These are phyloP conservation scores for Pyrenophora seminiperda DNA, from an alignment of 2,329 filamentous ascomycete species.

Conservation along the genomic window DNA sequence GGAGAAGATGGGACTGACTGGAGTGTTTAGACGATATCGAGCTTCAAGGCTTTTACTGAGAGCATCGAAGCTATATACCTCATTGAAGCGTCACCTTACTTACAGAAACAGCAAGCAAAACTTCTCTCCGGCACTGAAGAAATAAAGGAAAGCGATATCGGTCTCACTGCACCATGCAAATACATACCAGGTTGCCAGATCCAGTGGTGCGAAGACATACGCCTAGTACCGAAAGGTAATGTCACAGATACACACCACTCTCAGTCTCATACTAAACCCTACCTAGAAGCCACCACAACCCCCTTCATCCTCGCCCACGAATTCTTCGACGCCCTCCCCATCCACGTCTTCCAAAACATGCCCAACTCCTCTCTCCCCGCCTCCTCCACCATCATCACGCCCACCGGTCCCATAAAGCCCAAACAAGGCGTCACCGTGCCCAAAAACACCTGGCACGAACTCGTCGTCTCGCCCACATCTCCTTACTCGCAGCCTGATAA, in stretches of 20 bases:
- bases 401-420: constrained; percentile 55
- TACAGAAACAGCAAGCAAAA: constrained; percentile 77
- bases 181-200: constrained; percentile 72
- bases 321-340: constrained; percentile 97
- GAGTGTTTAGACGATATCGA: constrained; percentile 73
- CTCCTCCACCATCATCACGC: constrained; percentile 53
- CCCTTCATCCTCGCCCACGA: constrained; percentile 97
- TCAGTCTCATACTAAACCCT: constrained; percentile 19
- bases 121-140: constrained; percentile 77
- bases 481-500: constrained; percentile 50
- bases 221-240: constrained; percentile 74
- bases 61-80: constrained; percentile 89
- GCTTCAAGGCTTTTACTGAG: constrained; percentile 77
- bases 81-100: constrained; percentile 85
- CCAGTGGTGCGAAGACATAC: constrained; percentile 88
- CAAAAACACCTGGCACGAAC: constrained; percentile 51
- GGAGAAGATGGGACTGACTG: constrained; percentile 14
- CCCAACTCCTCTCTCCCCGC: constrained; percentile 48
- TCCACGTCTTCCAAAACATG: constrained; percentile 89
- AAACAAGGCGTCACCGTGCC: constrained; percentile 44
- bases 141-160: constrained; percentile 72
- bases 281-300: constrained; percentile 67
- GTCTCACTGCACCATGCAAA: constrained; percentile 76
- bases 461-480: constrained; percentile 50
- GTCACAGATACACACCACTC: constrained; percentile 27